phyloP scores from a whole-genome alignment of 805 yeast genomes.

The Wickerhamomyces ciferrii region DNA sequence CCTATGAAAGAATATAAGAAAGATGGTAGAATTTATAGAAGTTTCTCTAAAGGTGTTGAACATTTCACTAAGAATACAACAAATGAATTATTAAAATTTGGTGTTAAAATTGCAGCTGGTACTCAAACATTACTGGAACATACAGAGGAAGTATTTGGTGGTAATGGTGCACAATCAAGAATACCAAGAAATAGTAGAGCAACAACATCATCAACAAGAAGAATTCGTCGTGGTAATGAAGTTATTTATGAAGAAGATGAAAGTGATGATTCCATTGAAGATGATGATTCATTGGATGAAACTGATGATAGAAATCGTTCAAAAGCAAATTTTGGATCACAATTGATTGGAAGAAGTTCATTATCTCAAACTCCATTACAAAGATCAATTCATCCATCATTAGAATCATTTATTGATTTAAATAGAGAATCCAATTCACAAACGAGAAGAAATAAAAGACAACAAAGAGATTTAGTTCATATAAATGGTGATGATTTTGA shows the following conservation, averaged over 20 bases:
- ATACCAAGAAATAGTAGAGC: constrained; percentile 8
- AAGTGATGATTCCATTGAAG: constrained; percentile 23
- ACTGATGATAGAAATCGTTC: constrained; percentile 11
- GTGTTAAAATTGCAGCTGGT: constrained; percentile 83
- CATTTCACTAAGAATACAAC: constrained; percentile 75
- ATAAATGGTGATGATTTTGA: background rate
- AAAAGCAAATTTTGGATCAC: constrained; percentile 10
- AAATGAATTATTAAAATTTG: constrained; percentile 73
- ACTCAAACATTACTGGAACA: constrained; percentile 77
- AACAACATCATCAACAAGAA: constrained; percentile 35
- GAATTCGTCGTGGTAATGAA: constrained; percentile 11
- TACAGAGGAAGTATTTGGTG: constrained; percentile 77
- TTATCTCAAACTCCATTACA: constrained; percentile 11
- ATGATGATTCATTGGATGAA: constrained; percentile 22
- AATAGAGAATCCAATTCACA: constrained; percentile 2
- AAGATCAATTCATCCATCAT: constrained; percentile 20
- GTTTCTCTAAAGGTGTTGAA: constrained; percentile 70
- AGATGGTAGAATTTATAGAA: constrained; percentile 64
- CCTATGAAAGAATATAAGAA: constrained; percentile 71
- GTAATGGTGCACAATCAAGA: constrained; percentile 56
- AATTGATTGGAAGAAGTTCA: constrained; percentile 20
- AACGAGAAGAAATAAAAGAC: background rate
- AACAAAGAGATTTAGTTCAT: background rate
- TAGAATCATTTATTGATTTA: constrained; percentile 21
- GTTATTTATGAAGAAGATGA: constrained; percentile 27